Evolutionary conservation across 495 filamentous ascomycete genomes (phyloP).

Genomic region (Apodospora peruviana): DNA sequence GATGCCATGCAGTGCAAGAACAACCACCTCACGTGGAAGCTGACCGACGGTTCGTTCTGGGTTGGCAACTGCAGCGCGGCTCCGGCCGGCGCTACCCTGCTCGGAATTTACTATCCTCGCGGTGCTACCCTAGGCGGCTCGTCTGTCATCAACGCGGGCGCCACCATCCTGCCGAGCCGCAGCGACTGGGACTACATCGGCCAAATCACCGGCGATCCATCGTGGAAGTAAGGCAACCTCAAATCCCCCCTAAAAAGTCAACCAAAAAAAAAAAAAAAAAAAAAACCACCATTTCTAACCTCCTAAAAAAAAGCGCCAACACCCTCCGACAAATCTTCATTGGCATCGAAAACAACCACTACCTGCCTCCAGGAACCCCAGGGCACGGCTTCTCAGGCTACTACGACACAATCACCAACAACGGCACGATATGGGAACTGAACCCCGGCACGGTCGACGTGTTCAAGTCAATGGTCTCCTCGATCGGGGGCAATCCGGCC

Average conservation of each 20-base stretch:
- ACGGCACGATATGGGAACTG: constrained; percentile 34
- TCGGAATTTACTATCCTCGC: constrained; percentile 44
- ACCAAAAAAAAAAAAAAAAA: not conserved
- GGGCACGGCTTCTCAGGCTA: constrained; percentile 56
- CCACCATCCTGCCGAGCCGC: constrained; percentile 19
- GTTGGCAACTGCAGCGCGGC: constrained; percentile 21
- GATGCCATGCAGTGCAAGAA: constrained; percentile 23
- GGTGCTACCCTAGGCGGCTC: constrained; percentile 39
- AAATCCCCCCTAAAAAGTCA: not conserved
- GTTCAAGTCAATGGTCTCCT: constrained; percentile 22
- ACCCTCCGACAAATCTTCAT: constrained; percentile 42
- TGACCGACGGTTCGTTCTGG: constrained; percentile 22
- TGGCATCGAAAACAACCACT: constrained; percentile 48
- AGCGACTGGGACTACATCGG: constrained; percentile 44
- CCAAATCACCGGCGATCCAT: constrained; percentile 37
- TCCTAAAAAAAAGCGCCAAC: constrained; percentile 5
- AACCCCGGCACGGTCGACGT: constrained; percentile 30
- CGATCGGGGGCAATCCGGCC: constrained; percentile 11
- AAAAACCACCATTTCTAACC: not conserved
- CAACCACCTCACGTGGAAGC: constrained; percentile 31
- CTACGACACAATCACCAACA: constrained; percentile 31
- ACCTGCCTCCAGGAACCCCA: constrained; percentile 35
- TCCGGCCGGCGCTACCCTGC: constrained; percentile 30
- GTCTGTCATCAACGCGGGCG: not conserved
- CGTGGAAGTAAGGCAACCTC: constrained; percentile 31